Percentiles rank a stretch among this genome's conserved stretches.
Conservation (phyloP, 257 asterid species). For the Petunia secreta region DNA sequence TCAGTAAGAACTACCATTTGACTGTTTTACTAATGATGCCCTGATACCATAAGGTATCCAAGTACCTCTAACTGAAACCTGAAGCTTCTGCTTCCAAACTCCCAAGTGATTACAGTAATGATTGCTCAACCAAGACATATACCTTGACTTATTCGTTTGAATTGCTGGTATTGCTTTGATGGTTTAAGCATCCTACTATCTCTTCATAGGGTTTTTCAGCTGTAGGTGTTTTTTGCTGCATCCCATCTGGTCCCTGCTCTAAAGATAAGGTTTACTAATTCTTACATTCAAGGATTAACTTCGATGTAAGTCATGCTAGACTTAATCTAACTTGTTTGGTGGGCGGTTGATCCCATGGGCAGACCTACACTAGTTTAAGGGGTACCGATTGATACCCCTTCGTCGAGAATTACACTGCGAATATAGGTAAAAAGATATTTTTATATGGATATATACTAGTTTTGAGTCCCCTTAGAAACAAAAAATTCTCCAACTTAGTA, state of each 20-base stretch:
- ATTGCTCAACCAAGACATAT: neutral
- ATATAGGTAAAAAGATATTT: too few species aligned
- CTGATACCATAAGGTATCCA: neutral
- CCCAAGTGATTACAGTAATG: neutral
- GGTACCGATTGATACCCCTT: too few species aligned
- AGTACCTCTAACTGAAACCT: neutral
- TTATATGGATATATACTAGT: too few species aligned
- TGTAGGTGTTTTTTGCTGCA: neutral
- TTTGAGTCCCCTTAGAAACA: too few species aligned
- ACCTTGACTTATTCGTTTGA: neutral
- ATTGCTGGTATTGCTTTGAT: conserved; percentile 1
- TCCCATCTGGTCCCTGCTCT: neutral
- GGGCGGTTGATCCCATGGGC: neutral
- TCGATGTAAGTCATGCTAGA: neutral
- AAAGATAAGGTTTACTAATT: neutral
- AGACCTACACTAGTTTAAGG: too few species aligned
- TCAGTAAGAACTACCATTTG: conserved; percentile 6
- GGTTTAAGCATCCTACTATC: neutral
- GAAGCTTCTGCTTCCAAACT: neutral
- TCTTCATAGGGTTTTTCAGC: neutral
- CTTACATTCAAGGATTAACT: neutral
- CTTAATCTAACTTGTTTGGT: neutral
- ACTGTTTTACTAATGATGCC: neutral
- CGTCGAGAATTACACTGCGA: too few species aligned
- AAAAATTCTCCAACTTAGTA: too few species aligned